Evolutionary conservation across 305 asterid species (phyloP).

Genomic region (Solanum hybrid): DNA sequence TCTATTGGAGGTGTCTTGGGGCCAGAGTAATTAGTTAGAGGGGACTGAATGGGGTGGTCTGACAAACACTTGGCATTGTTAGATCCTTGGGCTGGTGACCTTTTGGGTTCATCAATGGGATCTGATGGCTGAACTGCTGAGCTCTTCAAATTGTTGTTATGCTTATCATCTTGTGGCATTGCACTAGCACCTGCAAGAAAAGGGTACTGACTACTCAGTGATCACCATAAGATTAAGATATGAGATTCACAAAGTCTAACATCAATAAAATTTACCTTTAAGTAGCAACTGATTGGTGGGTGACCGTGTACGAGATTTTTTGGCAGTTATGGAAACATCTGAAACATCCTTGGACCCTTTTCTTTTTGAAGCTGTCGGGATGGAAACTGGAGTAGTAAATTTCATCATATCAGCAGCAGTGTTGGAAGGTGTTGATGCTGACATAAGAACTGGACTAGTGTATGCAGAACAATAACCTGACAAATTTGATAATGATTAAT

Average conservation of each 20-base stretch:
- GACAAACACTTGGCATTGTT: conserved; percentile 70
- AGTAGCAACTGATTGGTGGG: conserved; percentile 15
- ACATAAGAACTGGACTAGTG: conserved; percentile 35
- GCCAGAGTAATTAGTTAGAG: conserved; percentile 41
- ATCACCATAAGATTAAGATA: background rate
- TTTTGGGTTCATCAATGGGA: conserved; percentile 12
- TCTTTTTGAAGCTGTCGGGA: conserved; percentile 33
- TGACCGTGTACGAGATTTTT: conserved; percentile 42
- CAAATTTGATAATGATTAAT: background rate
- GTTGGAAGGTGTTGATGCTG: conserved; percentile 24
- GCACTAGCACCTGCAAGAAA: conserved; percentile 28
- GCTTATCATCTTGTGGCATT: conserved; percentile 21
- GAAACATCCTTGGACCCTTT: conserved; percentile 27
- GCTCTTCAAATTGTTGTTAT: conserved; percentile 11
- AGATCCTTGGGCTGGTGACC: conserved; percentile 41
- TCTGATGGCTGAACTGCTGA: conserved; percentile 22
- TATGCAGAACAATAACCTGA: conserved; percentile 45
- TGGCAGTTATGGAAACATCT: conserved; percentile 24
- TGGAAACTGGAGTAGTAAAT: conserved; percentile 30
- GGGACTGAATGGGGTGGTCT: conserved; percentile 45
- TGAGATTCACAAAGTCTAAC: background rate
- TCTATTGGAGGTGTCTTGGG: conserved; percentile 76
- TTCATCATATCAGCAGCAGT: conserved; percentile 16
- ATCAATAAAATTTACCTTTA: conserved; percentile 31
- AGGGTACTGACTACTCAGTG: background rate